A percentile compares a stretch with the other conserved stretches of the same genome.
Evolutionary conservation across 2,329 filamentous ascomycete genomes (phyloP).

Genomic region (Monosporascus ibericus): DNA sequence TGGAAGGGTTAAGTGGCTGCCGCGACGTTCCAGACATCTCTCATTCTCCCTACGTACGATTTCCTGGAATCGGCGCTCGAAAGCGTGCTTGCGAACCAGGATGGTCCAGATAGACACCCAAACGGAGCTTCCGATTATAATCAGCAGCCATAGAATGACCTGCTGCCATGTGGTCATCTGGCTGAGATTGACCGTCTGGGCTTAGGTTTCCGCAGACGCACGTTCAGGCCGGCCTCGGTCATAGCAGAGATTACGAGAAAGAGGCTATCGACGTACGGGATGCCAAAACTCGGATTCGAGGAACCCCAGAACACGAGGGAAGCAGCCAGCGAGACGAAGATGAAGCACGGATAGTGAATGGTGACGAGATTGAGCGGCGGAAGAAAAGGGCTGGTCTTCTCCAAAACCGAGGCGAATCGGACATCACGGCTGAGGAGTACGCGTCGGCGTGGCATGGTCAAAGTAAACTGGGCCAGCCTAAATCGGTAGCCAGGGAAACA

Average conservation of each 20-base stretch:
- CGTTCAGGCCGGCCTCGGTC: slow-evolving; percentile 56
- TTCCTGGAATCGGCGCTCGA: slow-evolving; percentile 53
- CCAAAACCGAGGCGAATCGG: slow-evolving; percentile 9
- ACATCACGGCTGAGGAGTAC: neutral
- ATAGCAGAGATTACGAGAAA: slow-evolving; percentile 62
- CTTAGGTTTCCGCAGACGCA: neutral
- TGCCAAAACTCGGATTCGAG: slow-evolving; percentile 41
- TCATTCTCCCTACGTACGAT: slow-evolving; percentile 40
- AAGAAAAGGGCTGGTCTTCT: slow-evolving; percentile 19
- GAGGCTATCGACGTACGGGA: slow-evolving; percentile 57
- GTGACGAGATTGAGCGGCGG: slow-evolving; percentile 55
- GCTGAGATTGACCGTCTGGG: slow-evolving; percentile 41
- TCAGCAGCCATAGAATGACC: slow-evolving; percentile 54
- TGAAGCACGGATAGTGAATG: slow-evolving; percentile 61
- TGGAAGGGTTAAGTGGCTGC: slow-evolving; percentile 21
- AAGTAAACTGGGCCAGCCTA: no score
- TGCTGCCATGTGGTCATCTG: slow-evolving; percentile 63
- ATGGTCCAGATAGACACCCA: slow-evolving; percentile 61
- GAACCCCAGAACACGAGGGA: slow-evolving; percentile 56
- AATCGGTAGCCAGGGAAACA: no score
- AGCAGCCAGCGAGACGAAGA: slow-evolving; percentile 45
- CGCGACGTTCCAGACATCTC: slow-evolving; percentile 20
- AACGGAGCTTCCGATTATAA: slow-evolving; percentile 58
- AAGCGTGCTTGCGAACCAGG: slow-evolving; percentile 52
- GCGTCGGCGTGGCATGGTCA: neutral